Percentiles rank a stretch among this genome's conserved stretches.
Evolutionary conservation across 352 stramenopile genomes (phyloP).

Genomic region (Pythium oligandrum): DNA sequence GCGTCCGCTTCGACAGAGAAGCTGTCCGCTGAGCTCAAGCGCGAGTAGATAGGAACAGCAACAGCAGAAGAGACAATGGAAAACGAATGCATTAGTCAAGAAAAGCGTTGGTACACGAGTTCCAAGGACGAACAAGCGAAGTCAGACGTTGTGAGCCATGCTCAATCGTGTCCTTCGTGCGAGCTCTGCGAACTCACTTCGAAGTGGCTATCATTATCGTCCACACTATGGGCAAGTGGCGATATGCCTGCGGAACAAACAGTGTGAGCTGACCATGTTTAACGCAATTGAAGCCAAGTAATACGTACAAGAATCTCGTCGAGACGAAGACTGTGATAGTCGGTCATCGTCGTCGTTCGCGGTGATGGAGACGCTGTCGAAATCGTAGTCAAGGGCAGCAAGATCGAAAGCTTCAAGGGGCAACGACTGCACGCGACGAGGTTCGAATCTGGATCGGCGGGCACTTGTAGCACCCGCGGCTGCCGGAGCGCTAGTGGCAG

Average conservation of each 20-base stretch:
- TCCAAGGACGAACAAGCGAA: too few species aligned
- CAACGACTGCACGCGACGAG: slow-evolving; percentile 57
- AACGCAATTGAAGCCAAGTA: neutral
- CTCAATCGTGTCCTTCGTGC: slow-evolving; percentile 5
- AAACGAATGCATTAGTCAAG: too few species aligned
- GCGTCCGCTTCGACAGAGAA: too few species aligned
- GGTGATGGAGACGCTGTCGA: slow-evolving; percentile 79
- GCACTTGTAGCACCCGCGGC: too few species aligned
- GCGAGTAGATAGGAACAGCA: too few species aligned
- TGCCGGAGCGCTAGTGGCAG: too few species aligned
- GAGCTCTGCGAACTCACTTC: slow-evolving; percentile 82
- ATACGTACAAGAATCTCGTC: slow-evolving; percentile 64
- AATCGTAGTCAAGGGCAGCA: slow-evolving; percentile 61
- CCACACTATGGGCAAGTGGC: slow-evolving; percentile 68
- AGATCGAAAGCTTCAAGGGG: slow-evolving; percentile 51
- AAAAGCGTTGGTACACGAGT: too few species aligned
- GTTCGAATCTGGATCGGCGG: too few species aligned
- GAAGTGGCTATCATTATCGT: slow-evolving; percentile 76
- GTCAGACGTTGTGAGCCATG: neutral
- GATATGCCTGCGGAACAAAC: slow-evolving; percentile 45
- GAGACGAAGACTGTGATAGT: slow-evolving; percentile 69
- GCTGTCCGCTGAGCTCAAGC: too few species aligned
- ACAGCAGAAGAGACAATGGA: neutral
- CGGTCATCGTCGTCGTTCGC: slow-evolving; percentile 51
- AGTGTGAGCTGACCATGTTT: neutral